Evolutionary conservation across 345 rosid genomes (phyloP), one percentile per base, ranked within the genome.

Genomic region (Eucalyptus erythrocorys): DNA sequence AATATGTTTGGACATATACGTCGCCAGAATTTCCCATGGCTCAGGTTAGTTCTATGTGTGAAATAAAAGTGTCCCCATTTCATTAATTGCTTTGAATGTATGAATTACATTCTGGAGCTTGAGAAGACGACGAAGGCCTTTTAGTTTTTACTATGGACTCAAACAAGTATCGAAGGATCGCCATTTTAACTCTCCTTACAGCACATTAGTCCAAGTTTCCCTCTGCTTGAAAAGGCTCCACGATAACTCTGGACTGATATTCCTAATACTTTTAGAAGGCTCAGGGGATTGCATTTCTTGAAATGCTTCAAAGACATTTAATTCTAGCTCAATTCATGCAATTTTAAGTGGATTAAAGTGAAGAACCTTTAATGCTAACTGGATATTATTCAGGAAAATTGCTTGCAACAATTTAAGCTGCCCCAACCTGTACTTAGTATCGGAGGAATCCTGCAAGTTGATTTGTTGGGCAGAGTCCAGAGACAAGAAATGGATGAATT

Each of bases 11-110:
- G 94, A 92, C 92, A 4, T 93, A 92, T 86, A 88, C 64, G 27
- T 93, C 94, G 12, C 94, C 92, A 30, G 93, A 90, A 87, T 93
- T 90, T 89, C 90, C 92, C 6, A 90, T 93, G 93, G 89, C 88
- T 87, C 93, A 92, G 90, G 93, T 91, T 40, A 85, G 89, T 88
- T 47, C 48, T 66, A 24, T 3, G 59, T 90, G 37, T 71, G 81
- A 71, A 71, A 76, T 40, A 42, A 42, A 40, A 40, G 84, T 40
- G 47, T 76, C 47, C 8, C 45, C 5, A 3, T 76, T 76, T 40
- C 47, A 21, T 76, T 40, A 76, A 43, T 40, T 71, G 45, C 81
- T 71, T 19, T 71, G 81, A 71, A 71, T 37, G 43, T 71, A 19
- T 19, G 81, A 71, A 37, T 71, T 37, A 19, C 81, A 71, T 71